These are phyloP conservation scores for Fusarium sp. DNA, from an alignment of 2,329 filamentous ascomycete species.

Conservation along the genomic window DNA sequence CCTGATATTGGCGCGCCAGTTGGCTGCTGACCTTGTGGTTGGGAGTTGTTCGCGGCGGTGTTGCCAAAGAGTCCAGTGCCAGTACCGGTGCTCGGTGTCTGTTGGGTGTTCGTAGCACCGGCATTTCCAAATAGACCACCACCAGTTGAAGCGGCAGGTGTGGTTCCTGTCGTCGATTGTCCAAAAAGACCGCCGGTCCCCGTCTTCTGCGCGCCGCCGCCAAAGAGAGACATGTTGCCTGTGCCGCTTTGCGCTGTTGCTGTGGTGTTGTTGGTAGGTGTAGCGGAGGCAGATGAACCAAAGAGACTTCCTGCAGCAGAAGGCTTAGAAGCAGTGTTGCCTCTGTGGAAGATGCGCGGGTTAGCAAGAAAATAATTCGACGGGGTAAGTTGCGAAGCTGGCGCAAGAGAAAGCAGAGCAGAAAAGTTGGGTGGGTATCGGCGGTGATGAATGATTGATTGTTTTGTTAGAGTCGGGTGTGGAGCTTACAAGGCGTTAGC, in stretches of 20 bases:
- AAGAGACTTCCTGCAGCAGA: constrained; percentile 53
- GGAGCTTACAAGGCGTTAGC: constrained; percentile 62
- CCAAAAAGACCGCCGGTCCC: constrained; percentile 49
- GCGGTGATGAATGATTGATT: constrained; percentile 28
- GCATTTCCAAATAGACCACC: constrained; percentile 51
- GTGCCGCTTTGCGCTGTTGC: constrained; percentile 40
- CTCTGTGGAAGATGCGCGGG: constrained; percentile 34
- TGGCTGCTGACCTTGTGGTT: constrained; percentile 42
- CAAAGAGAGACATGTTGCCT: constrained; percentile 49
- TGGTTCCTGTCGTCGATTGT: constrained; percentile 38
- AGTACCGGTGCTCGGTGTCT: constrained; percentile 38
- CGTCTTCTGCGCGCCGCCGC: constrained; percentile 41
- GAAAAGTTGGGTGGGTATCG: constrained; percentile 30
- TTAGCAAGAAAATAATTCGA: constrained; percentile 29
- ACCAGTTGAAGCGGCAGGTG: constrained; percentile 35
- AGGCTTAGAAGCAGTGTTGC: constrained; percentile 47
- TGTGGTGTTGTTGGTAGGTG: constrained; percentile 43
- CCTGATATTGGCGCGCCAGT: constrained; percentile 15
- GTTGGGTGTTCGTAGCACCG: constrained; percentile 44
- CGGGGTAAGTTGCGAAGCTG: constrained; percentile 6
- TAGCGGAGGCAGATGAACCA: constrained; percentile 45
- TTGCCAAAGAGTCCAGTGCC: constrained; percentile 49
- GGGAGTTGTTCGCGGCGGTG: constrained; percentile 34
- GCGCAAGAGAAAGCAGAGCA: constrained; percentile 4
- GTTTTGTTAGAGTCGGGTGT: constrained; percentile 39